phyloP scores from a whole-genome alignment of 176 grass and related monocot genomes.

The Saccharum officinarum region DNA sequence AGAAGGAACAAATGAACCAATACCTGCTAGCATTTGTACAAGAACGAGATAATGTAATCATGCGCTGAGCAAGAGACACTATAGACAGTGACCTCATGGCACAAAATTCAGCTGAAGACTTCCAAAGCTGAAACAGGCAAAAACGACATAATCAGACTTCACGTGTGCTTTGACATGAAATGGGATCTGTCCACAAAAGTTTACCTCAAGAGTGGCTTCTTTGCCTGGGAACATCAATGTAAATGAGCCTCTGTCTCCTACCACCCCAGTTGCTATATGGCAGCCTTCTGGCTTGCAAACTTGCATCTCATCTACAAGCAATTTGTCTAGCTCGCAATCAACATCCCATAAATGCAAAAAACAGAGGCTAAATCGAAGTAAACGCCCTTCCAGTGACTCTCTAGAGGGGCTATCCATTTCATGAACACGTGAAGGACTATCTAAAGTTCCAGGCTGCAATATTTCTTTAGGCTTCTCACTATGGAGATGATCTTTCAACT shows the following conservation, averaged over 20 bases:
- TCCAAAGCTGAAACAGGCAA: conserved; percentile 80
- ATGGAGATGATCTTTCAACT: conserved; percentile 47
- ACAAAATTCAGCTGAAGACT: conserved; percentile 88
- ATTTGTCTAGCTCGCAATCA: conserved; percentile 81
- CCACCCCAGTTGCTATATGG: conserved; percentile 70
- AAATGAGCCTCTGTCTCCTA: conserved; percentile 85
- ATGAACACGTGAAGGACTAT: conserved; percentile 41
- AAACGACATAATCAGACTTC: conserved; percentile 37
- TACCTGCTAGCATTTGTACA: conserved; percentile 94
- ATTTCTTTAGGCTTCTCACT: conserved; percentile 38
- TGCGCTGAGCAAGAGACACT: conserved; percentile 91
- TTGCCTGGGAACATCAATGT: conserved; percentile 90
- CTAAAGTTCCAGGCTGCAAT: conserved; percentile 22
- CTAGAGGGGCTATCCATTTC: conserved; percentile 72
- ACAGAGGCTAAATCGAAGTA: conserved; percentile 93
- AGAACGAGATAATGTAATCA: conserved; percentile 84
- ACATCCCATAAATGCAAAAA: conserved; percentile 96
- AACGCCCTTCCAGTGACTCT: conserved; percentile 73
- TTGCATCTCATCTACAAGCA: conserved; percentile 90
- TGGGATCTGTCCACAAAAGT: conserved; percentile 27
- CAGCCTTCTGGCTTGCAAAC: conserved; percentile 93
- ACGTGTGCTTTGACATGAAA: conserved; percentile 27
- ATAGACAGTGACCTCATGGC: conserved; percentile 93
- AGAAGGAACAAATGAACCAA: conserved; percentile 22
- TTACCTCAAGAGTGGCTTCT: conserved; percentile 80